Evolutionary conservation across 1,284 basidiomycete genomes (phyloP).

Genomic region (Boletus semigastroideus): DNA sequence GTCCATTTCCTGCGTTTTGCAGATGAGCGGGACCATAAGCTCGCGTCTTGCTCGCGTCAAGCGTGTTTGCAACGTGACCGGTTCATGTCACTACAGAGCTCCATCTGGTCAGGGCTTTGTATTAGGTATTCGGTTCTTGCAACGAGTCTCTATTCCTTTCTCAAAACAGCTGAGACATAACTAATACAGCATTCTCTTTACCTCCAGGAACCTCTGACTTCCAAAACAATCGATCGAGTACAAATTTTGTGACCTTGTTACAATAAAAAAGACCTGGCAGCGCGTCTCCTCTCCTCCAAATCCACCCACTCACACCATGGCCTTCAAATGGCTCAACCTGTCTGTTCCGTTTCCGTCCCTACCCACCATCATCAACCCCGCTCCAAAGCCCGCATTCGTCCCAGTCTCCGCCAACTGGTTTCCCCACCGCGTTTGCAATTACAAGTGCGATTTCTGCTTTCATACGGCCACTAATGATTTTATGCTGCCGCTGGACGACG

Average conservation of each 20-base stretch:
- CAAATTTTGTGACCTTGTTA: not conserved
- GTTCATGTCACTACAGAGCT: too few species aligned
- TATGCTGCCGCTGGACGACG: conserved; percentile 36
- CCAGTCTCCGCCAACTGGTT: conserved; percentile 24
- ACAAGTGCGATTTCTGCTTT: conserved; percentile 39
- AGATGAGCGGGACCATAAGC: too few species aligned
- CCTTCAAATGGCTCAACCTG: conserved; percentile 6
- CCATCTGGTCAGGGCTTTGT: too few species aligned
- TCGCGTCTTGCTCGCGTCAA: too few species aligned
- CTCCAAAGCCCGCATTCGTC: conserved; percentile 10
- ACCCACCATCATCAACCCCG: not conserved
- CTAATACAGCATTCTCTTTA: not conserved
- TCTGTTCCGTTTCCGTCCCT: not conserved
- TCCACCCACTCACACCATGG: not conserved
- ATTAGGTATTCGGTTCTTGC: not conserved
- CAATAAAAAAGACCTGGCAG: not conserved
- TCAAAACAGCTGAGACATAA: not conserved
- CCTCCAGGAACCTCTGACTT: not conserved
- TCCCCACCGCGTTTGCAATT: conserved; percentile 31
- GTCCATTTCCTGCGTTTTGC: too few species aligned
- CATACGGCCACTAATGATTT: conserved; percentile 35
- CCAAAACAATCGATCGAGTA: not conserved
- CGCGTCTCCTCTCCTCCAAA: not conserved
- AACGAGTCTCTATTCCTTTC: not conserved
- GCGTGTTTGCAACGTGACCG: too few species aligned